phyloP scores from a whole-genome alignment of 805 yeast genomes.

The Candida mattraensis region DNA sequence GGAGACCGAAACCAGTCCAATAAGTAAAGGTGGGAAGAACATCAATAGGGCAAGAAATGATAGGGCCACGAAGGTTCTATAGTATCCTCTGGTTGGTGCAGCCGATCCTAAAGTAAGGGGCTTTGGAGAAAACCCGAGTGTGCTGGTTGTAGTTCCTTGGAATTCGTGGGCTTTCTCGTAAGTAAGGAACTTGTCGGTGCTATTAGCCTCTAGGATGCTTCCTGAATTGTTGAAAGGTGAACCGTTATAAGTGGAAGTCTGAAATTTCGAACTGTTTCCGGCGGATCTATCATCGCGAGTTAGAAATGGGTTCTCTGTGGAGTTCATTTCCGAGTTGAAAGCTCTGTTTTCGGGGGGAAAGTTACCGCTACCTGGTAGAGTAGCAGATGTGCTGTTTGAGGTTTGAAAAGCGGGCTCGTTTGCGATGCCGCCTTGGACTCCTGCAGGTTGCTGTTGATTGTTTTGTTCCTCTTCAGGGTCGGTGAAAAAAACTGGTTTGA shows the following conservation, averaged over 20 bases:
- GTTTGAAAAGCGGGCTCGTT: conserved; percentile 5
- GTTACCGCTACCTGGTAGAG: conserved; percentile 10
- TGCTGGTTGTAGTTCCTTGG: conserved; percentile 4
- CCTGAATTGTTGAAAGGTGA: conserved; percentile 6
- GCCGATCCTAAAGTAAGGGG: conserved; percentile 3
- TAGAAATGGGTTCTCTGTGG: conserved; percentile 15
- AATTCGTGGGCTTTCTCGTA: conserved; percentile 7
- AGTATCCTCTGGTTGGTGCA: conserved; percentile 20
- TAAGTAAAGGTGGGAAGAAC: conserved; percentile 27
- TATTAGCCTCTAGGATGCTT: conserved; percentile 7
- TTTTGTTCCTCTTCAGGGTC: conserved; percentile 18
- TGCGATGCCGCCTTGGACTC: not conserved
- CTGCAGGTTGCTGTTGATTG: conserved; percentile 1
- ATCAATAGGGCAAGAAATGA: conserved; percentile 23
- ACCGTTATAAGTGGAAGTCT: conserved; percentile 3
- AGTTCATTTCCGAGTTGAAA: conserved; percentile 1
- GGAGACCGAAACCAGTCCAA: conserved; percentile 26
- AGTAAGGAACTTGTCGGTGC: conserved; percentile 10
- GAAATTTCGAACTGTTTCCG: conserved; percentile 5
- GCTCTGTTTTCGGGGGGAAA: conserved; percentile 7
- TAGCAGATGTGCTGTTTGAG: conserved; percentile 2
- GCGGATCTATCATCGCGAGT: conserved; percentile 13
- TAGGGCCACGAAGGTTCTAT: conserved; percentile 23
- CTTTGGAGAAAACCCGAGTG: conserved; percentile 6
- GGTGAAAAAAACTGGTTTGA: conserved; percentile 22